phyloP scores from a whole-genome alignment of 2,329 filamentous ascomycete genomes.

The Rhexocercosporidium sp. region DNA sequence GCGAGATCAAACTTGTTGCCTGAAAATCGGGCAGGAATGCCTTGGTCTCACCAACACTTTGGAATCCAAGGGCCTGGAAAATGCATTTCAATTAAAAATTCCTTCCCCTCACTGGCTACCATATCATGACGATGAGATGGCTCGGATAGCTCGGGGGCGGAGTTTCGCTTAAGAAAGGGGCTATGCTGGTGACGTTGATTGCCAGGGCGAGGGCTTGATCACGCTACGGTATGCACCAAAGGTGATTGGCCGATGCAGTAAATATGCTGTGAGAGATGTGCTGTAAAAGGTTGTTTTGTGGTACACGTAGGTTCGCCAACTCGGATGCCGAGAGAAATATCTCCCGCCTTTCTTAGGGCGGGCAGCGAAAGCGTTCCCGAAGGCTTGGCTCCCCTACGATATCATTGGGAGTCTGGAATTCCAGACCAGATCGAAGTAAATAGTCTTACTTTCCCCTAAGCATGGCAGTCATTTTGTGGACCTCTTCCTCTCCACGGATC shows the following conservation, averaged over 20 bases:
- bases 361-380: not conserved
- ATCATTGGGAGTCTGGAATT: not conserved
- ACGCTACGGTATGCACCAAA: not conserved
- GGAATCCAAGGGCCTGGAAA: constrained; percentile 1
- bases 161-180: constrained; percentile 5
- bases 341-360: not conserved
- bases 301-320: constrained; percentile 1
- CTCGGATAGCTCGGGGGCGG: constrained; percentile 7
- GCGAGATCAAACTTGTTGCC: not conserved
- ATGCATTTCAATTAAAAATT: too few relatives aligned
- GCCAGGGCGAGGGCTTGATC: not conserved
- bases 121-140: not conserved
- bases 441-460: not conserved
- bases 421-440: not conserved
- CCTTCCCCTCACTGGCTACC: not conserved
- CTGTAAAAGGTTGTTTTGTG: not conserved
- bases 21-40: not conserved
- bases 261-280: not conserved
- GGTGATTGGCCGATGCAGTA: not conserved
- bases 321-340: constrained; percentile 8
- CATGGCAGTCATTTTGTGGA: constrained; percentile 1
- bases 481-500: not conserved
- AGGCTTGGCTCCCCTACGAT: not conserved
- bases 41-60: not conserved
- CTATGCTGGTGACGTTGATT: not conserved